phyloP scores from a whole-genome alignment of 2,329 filamentous ascomycete genomes.

The Aspergillus sp. region DNA sequence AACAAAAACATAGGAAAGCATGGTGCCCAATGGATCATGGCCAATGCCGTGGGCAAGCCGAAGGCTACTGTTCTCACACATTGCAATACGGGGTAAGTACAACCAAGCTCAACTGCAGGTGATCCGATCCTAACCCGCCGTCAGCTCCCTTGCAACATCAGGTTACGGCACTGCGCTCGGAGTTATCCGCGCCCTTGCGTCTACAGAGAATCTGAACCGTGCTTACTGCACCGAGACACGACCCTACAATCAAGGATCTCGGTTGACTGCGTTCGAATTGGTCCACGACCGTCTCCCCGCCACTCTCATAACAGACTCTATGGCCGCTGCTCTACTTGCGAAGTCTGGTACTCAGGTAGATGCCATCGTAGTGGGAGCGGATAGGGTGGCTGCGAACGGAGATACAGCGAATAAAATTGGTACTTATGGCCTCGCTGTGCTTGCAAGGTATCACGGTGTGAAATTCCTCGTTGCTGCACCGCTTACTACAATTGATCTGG shows the following conservation, averaged over 20 bases:
- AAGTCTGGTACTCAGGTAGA: slow-evolving; percentile 65
- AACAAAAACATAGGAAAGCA: slow-evolving; percentile 82
- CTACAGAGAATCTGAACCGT: slow-evolving; percentile 67
- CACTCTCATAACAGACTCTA: slow-evolving; percentile 92
- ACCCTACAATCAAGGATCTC: slow-evolving; percentile 96
- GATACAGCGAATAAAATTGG: slow-evolving; percentile 99
- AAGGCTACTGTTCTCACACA: slow-evolving; percentile 87
- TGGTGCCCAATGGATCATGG: slow-evolving; percentile 79
- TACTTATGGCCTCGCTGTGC: slow-evolving; percentile 88
- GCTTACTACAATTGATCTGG: slow-evolving; percentile 87
- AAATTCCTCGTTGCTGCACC: slow-evolving; percentile 96
- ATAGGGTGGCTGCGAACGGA: slow-evolving; percentile 92
- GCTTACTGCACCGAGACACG: slow-evolving; percentile 97
- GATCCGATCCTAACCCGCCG: slow-evolving; percentile 1
- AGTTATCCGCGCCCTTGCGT: slow-evolving; percentile 81
- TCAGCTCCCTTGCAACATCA: slow-evolving; percentile 84
- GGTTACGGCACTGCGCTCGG: slow-evolving; percentile 96
- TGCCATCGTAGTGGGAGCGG: slow-evolving; percentile 90
- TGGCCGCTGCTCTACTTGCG: slow-evolving; percentile 83
- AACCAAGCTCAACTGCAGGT: background rate
- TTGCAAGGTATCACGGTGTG: slow-evolving; percentile 82
- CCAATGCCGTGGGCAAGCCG: slow-evolving; percentile 56
- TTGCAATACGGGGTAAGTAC: slow-evolving; percentile 84
- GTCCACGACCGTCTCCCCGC: slow-evolving; percentile 89
- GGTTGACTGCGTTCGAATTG: slow-evolving; percentile 94